Base-by-base conservation (phyloP, 768 basidiomycete species). In the Trametes coccinea region DNA sequence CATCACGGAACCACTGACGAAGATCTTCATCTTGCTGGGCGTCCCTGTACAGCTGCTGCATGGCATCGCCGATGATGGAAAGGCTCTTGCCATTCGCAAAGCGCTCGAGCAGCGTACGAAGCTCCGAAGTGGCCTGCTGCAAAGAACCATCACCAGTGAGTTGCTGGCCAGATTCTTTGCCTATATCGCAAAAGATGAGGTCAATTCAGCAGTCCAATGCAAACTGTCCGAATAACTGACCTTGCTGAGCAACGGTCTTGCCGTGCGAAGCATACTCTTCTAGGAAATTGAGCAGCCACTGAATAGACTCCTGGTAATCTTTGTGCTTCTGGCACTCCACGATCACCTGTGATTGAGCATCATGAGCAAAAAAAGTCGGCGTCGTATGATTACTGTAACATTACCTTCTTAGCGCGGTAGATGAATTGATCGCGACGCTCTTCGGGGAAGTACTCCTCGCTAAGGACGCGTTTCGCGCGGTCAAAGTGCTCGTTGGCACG, bases 371-470 rank as follows among this genome's bases (percentile, higher is more conserved):
- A n/a, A n/a, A n/a, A n/a, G n/a, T n/a, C n/a, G n/a, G n/a, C n/a
- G n/a, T n/a, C n/a, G n/a, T n/a, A n/a, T n/a, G n/a, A n/a, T n/a
- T n/a, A n/a, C n/a, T n/a, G n/a, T n/a, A n/a, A n/a, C n/a, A 59
- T 33, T 27, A 88, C 90, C 85, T 97, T 98, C 81, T 98, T 98
- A 5, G 86, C 83, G 11, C 96, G 84, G 79, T 89, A 96, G 70
- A 98, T 90, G 74, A 94, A 97, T 70, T 93, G 93, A 56, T 96
- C 93, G 27, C 93, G 83, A 22, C 96, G 80, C 74, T 95, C 95
- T 67, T 89, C 80, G 0, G 95, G 95, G 81, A 97, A 95, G 66
- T 89, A 90, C 41, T 95, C 91, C 51, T 95, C 92, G 14, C 76
- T 75, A 54, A 97, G 67, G 73, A 92, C 90, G 34, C 86, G 79